A percentile compares a stretch with the other conserved stretches of the same genome.
These are phyloP conservation scores for Pholiota molesta DNA, from an alignment of 768 basidiomycete species.

Conservation along the genomic window DNA sequence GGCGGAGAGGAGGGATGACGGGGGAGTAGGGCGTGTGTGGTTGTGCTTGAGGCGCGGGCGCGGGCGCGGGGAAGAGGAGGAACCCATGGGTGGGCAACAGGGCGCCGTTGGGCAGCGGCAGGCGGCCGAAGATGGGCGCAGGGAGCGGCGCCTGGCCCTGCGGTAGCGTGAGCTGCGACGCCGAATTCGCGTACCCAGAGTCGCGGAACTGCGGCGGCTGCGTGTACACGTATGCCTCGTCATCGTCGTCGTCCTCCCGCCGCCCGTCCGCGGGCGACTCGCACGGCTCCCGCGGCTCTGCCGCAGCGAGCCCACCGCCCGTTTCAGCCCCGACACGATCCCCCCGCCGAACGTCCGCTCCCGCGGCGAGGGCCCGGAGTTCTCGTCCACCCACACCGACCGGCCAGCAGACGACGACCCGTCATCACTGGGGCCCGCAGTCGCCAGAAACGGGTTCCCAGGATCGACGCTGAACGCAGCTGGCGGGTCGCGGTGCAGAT, in stretches of 20 bases:
- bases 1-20: too few relatives aligned
- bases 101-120: not conserved
- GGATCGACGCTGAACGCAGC: conserved; percentile 26
- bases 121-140: not conserved
- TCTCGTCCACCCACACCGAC: not conserved
- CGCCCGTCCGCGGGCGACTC: not conserved
- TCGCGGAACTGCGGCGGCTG: conserved; percentile 14
- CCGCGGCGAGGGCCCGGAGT: conserved; percentile 8
- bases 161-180: conserved; percentile 9
- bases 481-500: conserved; percentile 15
- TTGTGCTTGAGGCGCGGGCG: too few relatives aligned
- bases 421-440: conserved; percentile 15
- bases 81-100: not conserved
- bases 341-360: conserved; percentile 27
- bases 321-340: conserved; percentile 36
- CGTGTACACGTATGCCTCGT: not conserved
- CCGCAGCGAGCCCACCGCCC: conserved; percentile 22
- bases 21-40: too few relatives aligned
- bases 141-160: conserved; percentile 4
- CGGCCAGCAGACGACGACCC: not conserved
- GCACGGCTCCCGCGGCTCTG: not conserved
- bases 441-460: conserved; percentile 25
- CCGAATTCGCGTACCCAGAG: conserved; percentile 21
- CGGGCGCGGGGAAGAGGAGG: not conserved
- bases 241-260: not conserved